These are phyloP conservation scores for Circinella minor DNA, from an alignment of 371 early-diverging fungal species.

Conservation along the genomic window DNA sequence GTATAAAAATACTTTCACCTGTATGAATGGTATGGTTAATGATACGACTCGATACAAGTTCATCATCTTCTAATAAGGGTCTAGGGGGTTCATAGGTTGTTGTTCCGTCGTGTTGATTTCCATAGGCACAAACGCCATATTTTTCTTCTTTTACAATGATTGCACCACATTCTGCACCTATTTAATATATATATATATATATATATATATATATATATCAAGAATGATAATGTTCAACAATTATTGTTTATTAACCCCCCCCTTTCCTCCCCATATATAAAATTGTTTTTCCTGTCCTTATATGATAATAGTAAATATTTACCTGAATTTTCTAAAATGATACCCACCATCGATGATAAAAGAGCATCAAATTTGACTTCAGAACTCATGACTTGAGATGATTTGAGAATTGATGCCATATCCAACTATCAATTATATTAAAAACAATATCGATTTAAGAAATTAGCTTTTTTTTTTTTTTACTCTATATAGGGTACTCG, in stretches of 20 bases:
- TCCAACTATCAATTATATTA: slow-evolving; percentile 17
- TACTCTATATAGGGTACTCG: too few species aligned
- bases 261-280: too few species aligned
- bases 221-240: not conserved
- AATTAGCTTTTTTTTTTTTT: too few species aligned
- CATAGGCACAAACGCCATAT: slow-evolving; percentile 46
- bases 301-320: not conserved
- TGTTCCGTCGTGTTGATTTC: slow-evolving; percentile 41
- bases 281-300: too few species aligned
- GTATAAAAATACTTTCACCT: slow-evolving; percentile 43
- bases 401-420: slow-evolving; percentile 51
- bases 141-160: slow-evolving; percentile 45
- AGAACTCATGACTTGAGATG: slow-evolving; percentile 50
- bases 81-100: slow-evolving; percentile 50
- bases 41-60: slow-evolving; percentile 40
- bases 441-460: not conserved
- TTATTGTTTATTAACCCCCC: too few species aligned
- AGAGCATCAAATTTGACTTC: slow-evolving; percentile 49
- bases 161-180: slow-evolving; percentile 19
- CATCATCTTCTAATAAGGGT: slow-evolving; percentile 28
- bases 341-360: slow-evolving; percentile 44
- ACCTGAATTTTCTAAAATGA: slow-evolving; percentile 51
- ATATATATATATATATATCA: not conserved
- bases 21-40: slow-evolving; percentile 49
- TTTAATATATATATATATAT: not conserved